Evolutionary conservation across 768 basidiomycete genomes (phyloP), one percentile per base, ranked within the genome.

Genomic region (Calocera cornea): DNA sequence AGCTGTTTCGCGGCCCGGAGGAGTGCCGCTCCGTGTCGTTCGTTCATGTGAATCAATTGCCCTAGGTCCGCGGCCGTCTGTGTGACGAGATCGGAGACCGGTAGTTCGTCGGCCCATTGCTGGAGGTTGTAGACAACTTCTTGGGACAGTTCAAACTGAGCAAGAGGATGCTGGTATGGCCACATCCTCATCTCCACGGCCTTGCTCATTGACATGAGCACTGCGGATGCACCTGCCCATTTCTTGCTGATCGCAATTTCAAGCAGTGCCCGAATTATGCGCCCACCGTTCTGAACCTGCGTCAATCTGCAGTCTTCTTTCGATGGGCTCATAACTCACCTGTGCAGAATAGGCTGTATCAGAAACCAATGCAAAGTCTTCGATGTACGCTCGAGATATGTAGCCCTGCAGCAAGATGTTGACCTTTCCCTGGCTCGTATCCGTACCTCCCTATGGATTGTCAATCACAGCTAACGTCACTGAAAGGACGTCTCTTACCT

Each of bases 331-430:
- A 10, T 14, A 34, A 69, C 76, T 64, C 34, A 78, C 77, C 74
- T 97, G 95, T 27, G 94, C 90, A 44, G 87, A 92, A 74, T 95
- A 99, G 1, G 88, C 92, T 73, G 86, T 88, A 74, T 99, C 97
- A 0, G 97, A 98, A 7, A 98, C 88, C 68, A 99, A 80, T 10
- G 97, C 97, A 72, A 97, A 99, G 77, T 99, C 97, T 69, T 97
- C 89, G 16, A 97, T 79, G n/a, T 80, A 79, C 49, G 84, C 81
- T 54, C 83, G 79, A 40, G 93, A 97, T 70, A 99, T 92, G 76
- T 84, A 90, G 0, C 85, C 89, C 77, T 99, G 97, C 24, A 99
- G 80, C 19, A 98, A 82, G 69, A 98, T 90, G 75, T 97, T 98
- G 77, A 95, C 93, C 78, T 99, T 99, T 63, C 85, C 92, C 76